Evolutionary conservation across 2,329 filamentous ascomycete species (phyloP), one percentile per base, ranked within the genome.

Genomic region (Pestalotiopsis sp.): DNA sequence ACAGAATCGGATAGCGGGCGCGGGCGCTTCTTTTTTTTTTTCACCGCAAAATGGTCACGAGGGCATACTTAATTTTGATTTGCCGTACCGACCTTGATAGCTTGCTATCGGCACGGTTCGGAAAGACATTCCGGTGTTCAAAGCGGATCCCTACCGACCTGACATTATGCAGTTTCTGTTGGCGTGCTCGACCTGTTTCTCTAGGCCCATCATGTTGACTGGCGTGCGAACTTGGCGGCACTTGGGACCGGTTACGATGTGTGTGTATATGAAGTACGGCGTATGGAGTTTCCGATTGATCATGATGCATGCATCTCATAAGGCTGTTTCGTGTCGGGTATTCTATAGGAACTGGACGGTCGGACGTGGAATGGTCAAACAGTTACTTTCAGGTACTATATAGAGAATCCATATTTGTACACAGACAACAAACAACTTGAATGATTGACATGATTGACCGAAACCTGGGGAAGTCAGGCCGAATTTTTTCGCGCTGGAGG

Each of bases 21-120:
- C 45, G 31, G 31, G 31, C 31, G 31, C 31, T 36, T 36, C 31
- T 31, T 23, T 23, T 27, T 36, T 36, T 52, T 52, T 52, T 52
- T 52, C 57, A 59, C 57, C 57, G 57, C 57, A 27, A 59, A 59
- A 59, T 59, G 57, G 39, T 64, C 61, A 64, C 61, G 61, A 64
- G 61, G 38, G 39, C 41, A 52, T 45, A 12, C 39, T 25, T 38
- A 25, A 25, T 64, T 64, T 52, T 62, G 27, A 25, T 62, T 62
- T 62, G n/a, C 36, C 59, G n/a, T 52, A 52, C 45, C 45, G 45
- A 52, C 45, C 45, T 52, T 9, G 17, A 52, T 52, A 52, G 45
- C 45, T 36, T 52, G 23, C 59, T 36, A n/a, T 64, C 61, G 61
- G 61, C 39, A 64, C 61, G 61, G 61, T 36, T 64, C 61, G 61